These are phyloP conservation scores for Mycocentrospora acerina DNA, from an alignment of 2,329 filamentous ascomycete species.

Conservation along the genomic window DNA sequence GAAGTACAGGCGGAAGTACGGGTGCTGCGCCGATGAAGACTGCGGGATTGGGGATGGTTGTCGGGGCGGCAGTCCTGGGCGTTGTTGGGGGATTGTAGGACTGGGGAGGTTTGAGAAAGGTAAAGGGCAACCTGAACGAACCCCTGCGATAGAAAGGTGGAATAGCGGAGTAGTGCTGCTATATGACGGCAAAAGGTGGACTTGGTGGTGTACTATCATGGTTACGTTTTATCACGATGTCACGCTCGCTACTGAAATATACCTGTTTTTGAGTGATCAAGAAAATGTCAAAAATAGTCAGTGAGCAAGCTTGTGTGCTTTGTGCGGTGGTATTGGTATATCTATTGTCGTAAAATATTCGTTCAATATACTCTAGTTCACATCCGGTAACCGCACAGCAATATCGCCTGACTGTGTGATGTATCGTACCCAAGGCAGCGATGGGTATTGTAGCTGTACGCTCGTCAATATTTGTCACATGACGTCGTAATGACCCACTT, in stretches of 20 bases:
- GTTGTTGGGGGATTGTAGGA: constrained; percentile 24
- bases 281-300: too few relatives aligned
- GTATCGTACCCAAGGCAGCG: constrained; percentile 95
- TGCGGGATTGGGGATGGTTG: constrained; percentile 17
- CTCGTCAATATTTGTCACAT: constrained; percentile 7
- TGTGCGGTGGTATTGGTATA: constrained; percentile 17
- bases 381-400: constrained; percentile 90
- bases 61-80: constrained; percentile 25
- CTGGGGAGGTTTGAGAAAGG: too few relatives aligned
- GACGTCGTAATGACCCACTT: constrained; percentile 33
- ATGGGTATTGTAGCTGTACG: constrained; percentile 89
- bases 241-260: too few relatives aligned
- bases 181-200: too few relatives aligned
- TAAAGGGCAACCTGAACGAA: too few relatives aligned
- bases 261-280: too few relatives aligned
- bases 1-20: constrained; percentile 5
- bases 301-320: constrained; percentile 2
- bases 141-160: too few relatives aligned
- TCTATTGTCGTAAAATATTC: constrained; percentile 10
- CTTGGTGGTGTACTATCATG: too few relatives aligned
- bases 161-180: too few relatives aligned
- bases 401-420: constrained; percentile 98
- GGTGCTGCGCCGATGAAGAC: constrained; percentile 16
- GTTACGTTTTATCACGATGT: too few relatives aligned
- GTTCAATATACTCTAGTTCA: constrained; percentile 55